A percentile compares a stretch with the other conserved stretches of the same genome.
These are phyloP conservation scores for Chlamydomonas sphaeroides DNA, from an alignment of 139 green algal species.

Conservation along the genomic window DNA sequence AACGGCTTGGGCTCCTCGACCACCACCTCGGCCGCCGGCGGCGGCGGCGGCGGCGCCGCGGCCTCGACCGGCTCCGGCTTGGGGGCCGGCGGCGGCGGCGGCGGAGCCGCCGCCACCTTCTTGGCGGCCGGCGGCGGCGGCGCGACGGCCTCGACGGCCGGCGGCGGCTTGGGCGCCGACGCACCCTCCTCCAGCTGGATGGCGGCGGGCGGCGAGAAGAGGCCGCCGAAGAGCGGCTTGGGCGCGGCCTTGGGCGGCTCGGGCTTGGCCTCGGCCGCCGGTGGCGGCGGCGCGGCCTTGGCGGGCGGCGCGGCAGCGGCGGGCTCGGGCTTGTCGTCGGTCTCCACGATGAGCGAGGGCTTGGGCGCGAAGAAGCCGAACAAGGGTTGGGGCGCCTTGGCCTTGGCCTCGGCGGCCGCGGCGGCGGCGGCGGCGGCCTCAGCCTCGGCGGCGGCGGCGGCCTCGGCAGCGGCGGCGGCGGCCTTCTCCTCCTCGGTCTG, in stretches of 20 bases:
- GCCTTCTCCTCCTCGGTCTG: constrained; percentile 25
- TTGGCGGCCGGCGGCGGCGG: too few relatives aligned
- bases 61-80: neutral
- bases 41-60: neutral
- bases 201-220: constrained; percentile 32
- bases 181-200: too few relatives aligned
- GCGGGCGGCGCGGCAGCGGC: constrained; percentile 2
- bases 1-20: neutral
- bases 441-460: neutral
- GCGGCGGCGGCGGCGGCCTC: constrained; percentile 11
- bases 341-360: neutral
- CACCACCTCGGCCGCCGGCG: neutral
- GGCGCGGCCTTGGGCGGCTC: constrained; percentile 1
- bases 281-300: neutral
- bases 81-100: too few relatives aligned
- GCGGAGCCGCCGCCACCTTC: too few relatives aligned
- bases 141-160: neutral
- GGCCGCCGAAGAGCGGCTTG: constrained; percentile 10
- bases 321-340: neutral
- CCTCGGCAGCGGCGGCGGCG: constrained; percentile 16
- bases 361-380: constrained; percentile 8
- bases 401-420: constrained; percentile 6
- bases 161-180: neutral
- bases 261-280: neutral
- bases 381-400: neutral